Evolutionary conservation across 208 protist genomes (phyloP).

Genomic region (Leishmania tarentolae): DNA sequence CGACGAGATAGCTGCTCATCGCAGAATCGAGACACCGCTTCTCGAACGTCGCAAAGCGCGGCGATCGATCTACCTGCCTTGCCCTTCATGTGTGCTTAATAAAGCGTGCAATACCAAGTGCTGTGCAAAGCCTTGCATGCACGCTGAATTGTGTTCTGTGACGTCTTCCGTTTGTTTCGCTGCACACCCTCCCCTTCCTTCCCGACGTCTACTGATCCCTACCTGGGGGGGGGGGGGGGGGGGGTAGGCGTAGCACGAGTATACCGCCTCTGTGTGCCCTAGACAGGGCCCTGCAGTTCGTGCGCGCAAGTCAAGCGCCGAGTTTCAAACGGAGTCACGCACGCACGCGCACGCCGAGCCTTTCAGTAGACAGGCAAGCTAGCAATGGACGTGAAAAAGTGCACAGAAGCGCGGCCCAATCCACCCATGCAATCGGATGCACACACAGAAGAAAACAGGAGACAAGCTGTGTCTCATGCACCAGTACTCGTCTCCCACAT

Average conservation of each 20-base stretch:
- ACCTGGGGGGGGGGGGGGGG: too few species aligned
- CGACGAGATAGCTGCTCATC: slow-evolving; percentile 16
- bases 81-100: slow-evolving; percentile 9
- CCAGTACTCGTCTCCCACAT: neutral
- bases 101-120: neutral
- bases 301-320: neutral
- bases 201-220: too few species aligned
- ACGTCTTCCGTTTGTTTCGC: too few species aligned
- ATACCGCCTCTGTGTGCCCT: neutral
- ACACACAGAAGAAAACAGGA: neutral
- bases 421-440: neutral
- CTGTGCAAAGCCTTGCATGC: neutral
- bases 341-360: neutral
- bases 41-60: slow-evolving; percentile 13
- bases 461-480: neutral
- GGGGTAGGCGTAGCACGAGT: neutral
- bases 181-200: neutral
- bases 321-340: neutral
- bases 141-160: neutral
- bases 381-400: neutral
- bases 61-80: slow-evolving; percentile 5
- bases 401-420: neutral
- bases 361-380: neutral
- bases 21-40: slow-evolving; percentile 25
- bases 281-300: neutral